Conservation (phyloP, 208 protist genomes). For the Porcisia deanei region DNA sequence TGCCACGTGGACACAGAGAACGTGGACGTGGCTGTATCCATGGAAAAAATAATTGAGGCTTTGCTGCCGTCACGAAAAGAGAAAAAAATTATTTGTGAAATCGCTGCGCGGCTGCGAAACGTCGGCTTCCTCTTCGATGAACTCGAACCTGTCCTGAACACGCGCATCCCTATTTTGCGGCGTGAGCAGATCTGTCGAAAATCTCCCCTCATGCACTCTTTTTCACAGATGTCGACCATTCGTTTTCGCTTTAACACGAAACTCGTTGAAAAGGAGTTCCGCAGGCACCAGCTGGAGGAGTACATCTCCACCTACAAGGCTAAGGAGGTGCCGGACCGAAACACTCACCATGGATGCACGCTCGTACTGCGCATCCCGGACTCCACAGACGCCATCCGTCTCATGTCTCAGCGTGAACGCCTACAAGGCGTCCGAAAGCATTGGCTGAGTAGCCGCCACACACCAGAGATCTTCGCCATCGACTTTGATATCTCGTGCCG, state of each 20-base stretch:
- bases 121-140: conserved; percentile 69
- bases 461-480: conserved; percentile 71
- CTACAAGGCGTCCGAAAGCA: conserved; percentile 23
- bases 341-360: background rate
- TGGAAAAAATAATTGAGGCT: background rate
- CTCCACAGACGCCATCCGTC: conserved; percentile 34
- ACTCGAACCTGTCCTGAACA: conserved; percentile 48
- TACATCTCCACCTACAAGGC: conserved; percentile 8
- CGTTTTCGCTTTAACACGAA: conserved; percentile 18
- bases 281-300: background rate
- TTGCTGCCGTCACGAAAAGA: conserved; percentile 17
- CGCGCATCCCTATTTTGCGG: conserved; percentile 74
- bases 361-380: conserved; percentile 24
- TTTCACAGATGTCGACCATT: conserved; percentile 19
- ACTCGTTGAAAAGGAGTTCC: conserved; percentile 9
- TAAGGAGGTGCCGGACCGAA: background rate
- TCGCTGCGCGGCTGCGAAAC: conserved; percentile 39
- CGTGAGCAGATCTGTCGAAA: conserved; percentile 33
- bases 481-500: conserved; percentile 86
- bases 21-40: background rate
- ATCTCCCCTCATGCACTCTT: conserved; percentile 1
- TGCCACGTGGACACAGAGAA: background rate
- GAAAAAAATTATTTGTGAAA: conserved; percentile 15
- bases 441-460: conserved; percentile 32
- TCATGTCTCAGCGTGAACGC: conserved; percentile 37